Evolutionary conservation across 257 asterid species (phyloP).

Genomic region (Fraxinus cuspidata): DNA sequence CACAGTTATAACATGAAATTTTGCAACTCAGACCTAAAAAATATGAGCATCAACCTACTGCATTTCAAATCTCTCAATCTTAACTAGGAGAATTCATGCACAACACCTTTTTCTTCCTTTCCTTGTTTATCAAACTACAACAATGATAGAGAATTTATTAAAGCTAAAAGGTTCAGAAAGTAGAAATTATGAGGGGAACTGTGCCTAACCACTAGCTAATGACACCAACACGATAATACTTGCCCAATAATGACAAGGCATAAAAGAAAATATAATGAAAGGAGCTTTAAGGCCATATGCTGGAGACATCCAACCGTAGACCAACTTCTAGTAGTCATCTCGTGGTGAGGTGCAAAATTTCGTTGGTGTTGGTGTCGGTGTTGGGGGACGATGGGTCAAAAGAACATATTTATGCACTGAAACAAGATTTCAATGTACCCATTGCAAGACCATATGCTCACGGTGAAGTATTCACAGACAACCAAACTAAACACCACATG

Average conservation of each 20-base stretch:
- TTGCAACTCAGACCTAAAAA: not conserved
- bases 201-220: too few relatives aligned
- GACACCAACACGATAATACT: too few relatives aligned
- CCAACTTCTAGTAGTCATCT: too few relatives aligned
- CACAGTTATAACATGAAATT: not conserved
- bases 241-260: too few relatives aligned
- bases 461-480: not conserved
- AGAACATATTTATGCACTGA: not conserved
- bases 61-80: not conserved
- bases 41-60: not conserved
- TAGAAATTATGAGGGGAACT: too few relatives aligned
- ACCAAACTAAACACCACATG: not conserved
- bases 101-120: not conserved
- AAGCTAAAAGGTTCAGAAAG: not conserved
- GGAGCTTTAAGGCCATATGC: too few relatives aligned
- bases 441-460: not conserved
- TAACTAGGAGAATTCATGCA: not conserved
- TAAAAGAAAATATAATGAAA: too few relatives aligned
- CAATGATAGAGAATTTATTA: not conserved
- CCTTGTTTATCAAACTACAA: not conserved
- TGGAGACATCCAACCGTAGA: too few relatives aligned
- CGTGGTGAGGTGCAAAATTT: too few relatives aligned
- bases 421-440: not conserved
- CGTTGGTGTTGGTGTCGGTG: too few relatives aligned
- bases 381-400: too few relatives aligned